Evolutionary conservation across 2,329 filamentous ascomycete genomes (phyloP).

Genomic region (Penicillium capsulatum): DNA sequence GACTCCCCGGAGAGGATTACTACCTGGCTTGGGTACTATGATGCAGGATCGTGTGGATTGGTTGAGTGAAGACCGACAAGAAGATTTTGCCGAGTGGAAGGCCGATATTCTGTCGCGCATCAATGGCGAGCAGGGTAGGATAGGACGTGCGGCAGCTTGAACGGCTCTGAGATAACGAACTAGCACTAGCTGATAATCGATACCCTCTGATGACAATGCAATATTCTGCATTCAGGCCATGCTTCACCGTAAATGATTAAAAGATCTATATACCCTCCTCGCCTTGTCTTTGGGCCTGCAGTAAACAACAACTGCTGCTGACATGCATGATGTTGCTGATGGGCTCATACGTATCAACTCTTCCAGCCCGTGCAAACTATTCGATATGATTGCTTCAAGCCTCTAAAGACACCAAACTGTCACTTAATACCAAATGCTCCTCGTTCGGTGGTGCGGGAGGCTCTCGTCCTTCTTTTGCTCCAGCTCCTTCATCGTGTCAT

Average conservation of each 20-base stretch:
- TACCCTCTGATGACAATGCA: conserved; percentile 16
- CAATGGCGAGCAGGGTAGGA: conserved; percentile 27
- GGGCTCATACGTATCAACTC: too few relatives aligned
- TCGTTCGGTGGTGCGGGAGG: conserved; percentile 80
- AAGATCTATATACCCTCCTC: too few relatives aligned
- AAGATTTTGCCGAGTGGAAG: conserved; percentile 45
- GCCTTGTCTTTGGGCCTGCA: too few relatives aligned
- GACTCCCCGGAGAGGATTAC: conserved; percentile 33
- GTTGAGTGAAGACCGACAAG: conserved; percentile 42
- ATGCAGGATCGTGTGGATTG: conserved; percentile 49
- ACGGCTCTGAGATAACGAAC: neutral
- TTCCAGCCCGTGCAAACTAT: too few relatives aligned
- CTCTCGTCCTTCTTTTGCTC: conserved; percentile 56
- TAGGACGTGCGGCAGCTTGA: conserved; percentile 14
- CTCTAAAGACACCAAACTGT: neutral
- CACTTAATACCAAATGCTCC: conserved; percentile 85
- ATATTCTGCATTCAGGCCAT: neutral
- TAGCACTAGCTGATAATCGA: conserved; percentile 13
- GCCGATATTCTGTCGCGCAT: conserved; percentile 39
- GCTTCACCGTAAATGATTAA: too few relatives aligned
- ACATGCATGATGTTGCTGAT: too few relatives aligned
- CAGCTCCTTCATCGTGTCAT: conserved; percentile 85
- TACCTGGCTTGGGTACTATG: conserved; percentile 49
- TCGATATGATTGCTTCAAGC: too few relatives aligned
- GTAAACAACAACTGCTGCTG: too few relatives aligned